phyloP scores from a whole-genome alignment of 2,329 filamentous ascomycete species.

The Scorias spongiosa region DNA sequence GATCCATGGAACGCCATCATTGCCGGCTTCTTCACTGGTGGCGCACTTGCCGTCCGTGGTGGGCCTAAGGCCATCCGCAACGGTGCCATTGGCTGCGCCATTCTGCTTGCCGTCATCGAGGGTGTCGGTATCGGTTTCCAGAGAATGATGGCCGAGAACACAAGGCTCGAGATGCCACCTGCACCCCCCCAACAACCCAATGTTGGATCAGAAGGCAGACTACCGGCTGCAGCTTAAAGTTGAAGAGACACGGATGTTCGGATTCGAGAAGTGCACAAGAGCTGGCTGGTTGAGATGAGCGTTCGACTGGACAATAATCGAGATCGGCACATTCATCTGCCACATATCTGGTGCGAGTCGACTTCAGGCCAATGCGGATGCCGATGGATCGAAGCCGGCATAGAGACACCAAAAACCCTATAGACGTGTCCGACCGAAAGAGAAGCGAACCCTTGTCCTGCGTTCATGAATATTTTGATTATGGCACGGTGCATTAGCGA shows the following conservation, averaged over 20 bases:
- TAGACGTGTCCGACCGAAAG: not conserved
- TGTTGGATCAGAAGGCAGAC: conserved; percentile 15
- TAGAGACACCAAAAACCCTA: not conserved
- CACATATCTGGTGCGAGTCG: too few relatives aligned
- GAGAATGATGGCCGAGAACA: conserved; percentile 83
- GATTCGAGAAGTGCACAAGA: not conserved
- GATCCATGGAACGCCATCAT: conserved; percentile 97
- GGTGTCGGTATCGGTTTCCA: conserved; percentile 93
- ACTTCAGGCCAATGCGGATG: too few relatives aligned
- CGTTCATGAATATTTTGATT: not conserved
- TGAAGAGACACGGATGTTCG: not conserved
- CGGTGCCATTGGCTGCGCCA: conserved; percentile 88
- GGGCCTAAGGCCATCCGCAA: conserved; percentile 86
- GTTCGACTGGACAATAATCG: too few relatives aligned
- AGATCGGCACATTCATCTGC: too few relatives aligned
- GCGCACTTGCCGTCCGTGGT: conserved; percentile 78
- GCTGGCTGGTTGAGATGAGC: not conserved
- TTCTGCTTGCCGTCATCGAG: conserved; percentile 89
- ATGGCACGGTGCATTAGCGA: not conserved
- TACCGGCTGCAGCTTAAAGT: conserved; percentile 10
- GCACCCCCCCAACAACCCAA: conserved; percentile 19
- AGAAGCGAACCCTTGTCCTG: not conserved
- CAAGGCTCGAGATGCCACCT: conserved; percentile 52
- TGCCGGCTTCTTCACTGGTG: conserved; percentile 91
- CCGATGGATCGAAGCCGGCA: not conserved